Base-by-base conservation (phyloP, 306 rosid genomes). In the Quercus glauca region DNA sequence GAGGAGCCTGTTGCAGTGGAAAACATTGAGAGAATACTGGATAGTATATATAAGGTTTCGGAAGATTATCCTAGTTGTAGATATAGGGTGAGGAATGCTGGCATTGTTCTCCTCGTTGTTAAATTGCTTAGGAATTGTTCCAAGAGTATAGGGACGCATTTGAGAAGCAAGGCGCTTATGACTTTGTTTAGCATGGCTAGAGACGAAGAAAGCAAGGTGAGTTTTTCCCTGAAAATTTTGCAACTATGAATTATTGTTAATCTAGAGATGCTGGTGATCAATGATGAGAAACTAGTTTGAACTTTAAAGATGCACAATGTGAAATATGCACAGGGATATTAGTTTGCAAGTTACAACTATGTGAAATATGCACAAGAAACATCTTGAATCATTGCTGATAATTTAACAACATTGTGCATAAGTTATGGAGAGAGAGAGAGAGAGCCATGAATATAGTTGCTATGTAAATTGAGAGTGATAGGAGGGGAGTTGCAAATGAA, bases 151-250 rank as follows among this genome's bases (percentile, higher is more conserved):
- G 90, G 91, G 33, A 78, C 89, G 4, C 79, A 35, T 41, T 79
- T 90, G 85, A 86, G 91, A 41, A 84, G 86, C 77, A 88, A 86
- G 82, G 83, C 87, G 76, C 85, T 90, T 18, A 56, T 77, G 85
- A 75, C 85, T 71, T 77, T 90, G 73, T 70, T 83, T 76, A 78
- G 89, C 79, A 78, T 90, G 85, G 82, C 85, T 26, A 83, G 77
- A 71, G 91, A 90, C 73, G 94, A 88, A 83, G 91, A 88, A 82
- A 86, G 89, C 94, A 86, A 82, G 91, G 93, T 86, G 67, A 78
- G 82, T 67, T 80, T 63, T 58, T 8, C 33, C 9, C 41, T 71
- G 12, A 49, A 29, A 29, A 58, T 73, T 61, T 82, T 5, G 17
- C 15, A 19, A 3, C 37, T 76, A 20, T 17, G 37, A 10, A 2